Conservation (phyloP, 2,329 filamentous ascomycete genomes). For the Teratosphaeria pseudoeucalypti region DNA sequence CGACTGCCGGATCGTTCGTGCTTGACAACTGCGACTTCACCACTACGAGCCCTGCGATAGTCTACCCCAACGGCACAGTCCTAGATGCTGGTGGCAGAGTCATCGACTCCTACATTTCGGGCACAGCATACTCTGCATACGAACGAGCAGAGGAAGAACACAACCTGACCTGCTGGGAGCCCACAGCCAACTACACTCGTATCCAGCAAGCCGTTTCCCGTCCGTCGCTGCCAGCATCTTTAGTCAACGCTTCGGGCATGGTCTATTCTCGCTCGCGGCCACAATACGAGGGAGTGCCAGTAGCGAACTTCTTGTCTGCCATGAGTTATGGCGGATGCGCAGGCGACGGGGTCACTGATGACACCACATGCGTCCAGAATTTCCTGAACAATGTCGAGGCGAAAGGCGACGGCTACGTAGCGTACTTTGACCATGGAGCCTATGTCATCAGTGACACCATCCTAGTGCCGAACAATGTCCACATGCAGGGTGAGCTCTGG, state of each 20-base stretch:
- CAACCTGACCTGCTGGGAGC: slow-evolving; percentile 21
- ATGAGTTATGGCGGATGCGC: slow-evolving; percentile 44
- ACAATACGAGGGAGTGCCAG: slow-evolving; percentile 62
- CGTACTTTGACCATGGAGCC: slow-evolving; percentile 54
- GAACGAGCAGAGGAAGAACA: slow-evolving; percentile 22
- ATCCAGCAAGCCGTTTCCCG: slow-evolving; percentile 28
- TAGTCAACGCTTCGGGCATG: slow-evolving; percentile 55
- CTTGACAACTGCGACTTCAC: slow-evolving; percentile 81
- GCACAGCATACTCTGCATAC: slow-evolving; percentile 50
- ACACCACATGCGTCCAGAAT: slow-evolving; percentile 72
- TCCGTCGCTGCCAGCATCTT: slow-evolving; percentile 53
- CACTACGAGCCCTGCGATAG: slow-evolving; percentile 51
- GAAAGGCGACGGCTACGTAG: slow-evolving; percentile 39
- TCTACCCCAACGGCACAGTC: slow-evolving; percentile 44
- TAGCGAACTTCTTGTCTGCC: slow-evolving; percentile 60
- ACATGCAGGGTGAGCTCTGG: slow-evolving; percentile 47
- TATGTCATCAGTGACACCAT: slow-evolving; percentile 49
- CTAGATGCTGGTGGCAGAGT: slow-evolving; percentile 59
- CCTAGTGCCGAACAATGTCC: slow-evolving; percentile 38
- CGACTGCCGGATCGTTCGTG: slow-evolving; percentile 69
- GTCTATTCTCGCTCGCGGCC: slow-evolving; percentile 78
- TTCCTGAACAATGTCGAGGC: slow-evolving; percentile 55
- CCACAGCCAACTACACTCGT: slow-evolving; percentile 16
- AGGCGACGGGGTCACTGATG: slow-evolving; percentile 77
- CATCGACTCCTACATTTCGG: slow-evolving; percentile 61